Conservation (phyloP, 805 yeast genomes). For the Wickerhamiella nectarea region DNA sequence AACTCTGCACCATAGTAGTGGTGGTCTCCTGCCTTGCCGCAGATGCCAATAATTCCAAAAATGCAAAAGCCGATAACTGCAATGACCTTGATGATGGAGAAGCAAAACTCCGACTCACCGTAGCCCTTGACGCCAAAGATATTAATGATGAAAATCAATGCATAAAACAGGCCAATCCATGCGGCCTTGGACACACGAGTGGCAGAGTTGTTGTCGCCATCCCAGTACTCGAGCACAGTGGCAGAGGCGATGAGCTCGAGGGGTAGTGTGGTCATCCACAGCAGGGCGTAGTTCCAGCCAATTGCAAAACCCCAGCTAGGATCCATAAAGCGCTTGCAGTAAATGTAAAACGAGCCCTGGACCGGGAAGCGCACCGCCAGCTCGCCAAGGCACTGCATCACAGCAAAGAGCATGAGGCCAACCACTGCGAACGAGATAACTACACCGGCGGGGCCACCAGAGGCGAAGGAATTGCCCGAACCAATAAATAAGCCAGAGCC, state of each 20-base stretch:
- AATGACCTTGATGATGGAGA: constrained; percentile 38
- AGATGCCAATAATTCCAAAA: constrained; percentile 37
- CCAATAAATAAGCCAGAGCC: constrained; percentile 52
- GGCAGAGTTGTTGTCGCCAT: constrained; percentile 45
- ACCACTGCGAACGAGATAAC: constrained; percentile 33
- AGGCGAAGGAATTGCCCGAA: constrained; percentile 32
- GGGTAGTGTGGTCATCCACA: constrained; percentile 44
- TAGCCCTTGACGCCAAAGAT: constrained; percentile 38
- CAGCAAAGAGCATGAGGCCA: constrained; percentile 43
- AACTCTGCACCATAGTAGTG: constrained; percentile 32
- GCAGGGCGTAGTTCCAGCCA: constrained; percentile 50
- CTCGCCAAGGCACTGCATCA: constrained; percentile 48
- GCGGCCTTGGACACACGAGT: constrained; percentile 33
- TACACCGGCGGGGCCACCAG: constrained; percentile 40
- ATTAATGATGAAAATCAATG: constrained; percentile 32
- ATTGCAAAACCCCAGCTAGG: constrained; percentile 50
- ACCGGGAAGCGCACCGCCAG: constrained; percentile 48
- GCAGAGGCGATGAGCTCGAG: constrained; percentile 46
- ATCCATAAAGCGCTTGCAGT: constrained; percentile 43
- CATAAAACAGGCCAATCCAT: constrained; percentile 38
- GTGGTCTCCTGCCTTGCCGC: constrained; percentile 39
- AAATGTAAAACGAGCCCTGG: constrained; percentile 42
- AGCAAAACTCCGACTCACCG: constrained; percentile 50
- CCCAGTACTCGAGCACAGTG: constrained; percentile 38
- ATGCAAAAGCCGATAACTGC: constrained; percentile 43